Conservation (phyloP, 1,284 basidiomycete genomes). For the Leccinum pachyderme region DNA sequence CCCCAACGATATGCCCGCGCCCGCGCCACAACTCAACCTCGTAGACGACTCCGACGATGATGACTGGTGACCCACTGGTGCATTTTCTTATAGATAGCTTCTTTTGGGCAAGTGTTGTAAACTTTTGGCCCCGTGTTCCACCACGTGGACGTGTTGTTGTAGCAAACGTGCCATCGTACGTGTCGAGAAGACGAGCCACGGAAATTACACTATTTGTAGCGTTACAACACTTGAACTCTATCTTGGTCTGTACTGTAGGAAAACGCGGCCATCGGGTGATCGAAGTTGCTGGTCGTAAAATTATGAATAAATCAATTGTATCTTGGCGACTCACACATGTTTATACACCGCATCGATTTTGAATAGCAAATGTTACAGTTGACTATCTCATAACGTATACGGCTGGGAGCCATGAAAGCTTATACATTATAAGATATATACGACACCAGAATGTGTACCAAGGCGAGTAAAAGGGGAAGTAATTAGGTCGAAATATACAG, state of each 20-base stretch:
- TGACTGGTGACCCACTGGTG: slow-evolving; percentile 16
- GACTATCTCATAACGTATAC: too few relatives aligned
- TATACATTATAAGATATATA: too few relatives aligned
- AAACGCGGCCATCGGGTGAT: background rate
- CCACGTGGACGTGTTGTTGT: background rate
- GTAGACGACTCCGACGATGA: slow-evolving; percentile 29
- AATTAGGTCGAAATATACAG: too few relatives aligned
- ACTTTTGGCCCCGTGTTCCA: background rate
- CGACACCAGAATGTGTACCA: too few relatives aligned
- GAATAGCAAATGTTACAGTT: too few relatives aligned
- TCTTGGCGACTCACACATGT: background rate
- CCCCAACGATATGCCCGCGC: slow-evolving; percentile 17
- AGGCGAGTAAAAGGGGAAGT: too few relatives aligned
- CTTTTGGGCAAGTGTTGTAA: background rate
- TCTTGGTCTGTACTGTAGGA: background rate
- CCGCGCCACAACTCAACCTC: slow-evolving; percentile 3
- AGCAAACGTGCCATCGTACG: background rate
- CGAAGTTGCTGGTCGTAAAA: background rate
- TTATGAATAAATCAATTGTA: background rate
- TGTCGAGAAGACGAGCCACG: background rate
- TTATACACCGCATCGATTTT: background rate
- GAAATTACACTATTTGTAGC: background rate
- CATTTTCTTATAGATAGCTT: background rate
- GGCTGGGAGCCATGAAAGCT: too few relatives aligned
- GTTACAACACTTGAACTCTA: background rate